phyloP scores from a whole-genome alignment of 2,329 filamentous ascomycete species.

The Botrytis byssoidea region DNA sequence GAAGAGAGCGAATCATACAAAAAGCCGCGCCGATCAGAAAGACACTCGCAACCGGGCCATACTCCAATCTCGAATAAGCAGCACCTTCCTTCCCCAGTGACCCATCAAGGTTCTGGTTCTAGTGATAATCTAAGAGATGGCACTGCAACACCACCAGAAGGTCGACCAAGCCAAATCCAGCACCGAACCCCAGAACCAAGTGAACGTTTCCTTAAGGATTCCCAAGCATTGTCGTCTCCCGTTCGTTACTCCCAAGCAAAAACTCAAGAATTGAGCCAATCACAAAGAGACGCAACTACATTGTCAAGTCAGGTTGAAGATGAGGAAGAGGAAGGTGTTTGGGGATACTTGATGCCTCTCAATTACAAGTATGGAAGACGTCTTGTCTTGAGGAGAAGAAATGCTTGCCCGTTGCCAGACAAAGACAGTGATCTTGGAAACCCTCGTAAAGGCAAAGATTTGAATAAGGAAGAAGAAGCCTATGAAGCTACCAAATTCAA shows the following conservation, averaged over 20 bases:
- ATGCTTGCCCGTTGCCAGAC: conserved; percentile 63
- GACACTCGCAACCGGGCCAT: conserved; percentile 56
- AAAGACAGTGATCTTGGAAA: conserved; percentile 44
- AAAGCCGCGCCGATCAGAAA: conserved; percentile 78
- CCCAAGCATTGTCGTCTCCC: conserved; percentile 43
- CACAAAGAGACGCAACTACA: conserved; percentile 60
- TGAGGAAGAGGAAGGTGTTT: conserved; percentile 73
- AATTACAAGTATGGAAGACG: conserved; percentile 66
- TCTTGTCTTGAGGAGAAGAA: conserved; percentile 73
- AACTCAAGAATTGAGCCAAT: conserved; percentile 59
- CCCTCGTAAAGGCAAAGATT: conserved; percentile 48
- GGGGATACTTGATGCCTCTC: conserved; percentile 90
- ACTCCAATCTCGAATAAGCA: conserved; percentile 62
- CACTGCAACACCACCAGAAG: conserved; percentile 67
- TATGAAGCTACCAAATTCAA: conserved; percentile 63
- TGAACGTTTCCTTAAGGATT: conserved; percentile 17
- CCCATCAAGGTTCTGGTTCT: conserved; percentile 64
- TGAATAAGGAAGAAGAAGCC: conserved; percentile 54
- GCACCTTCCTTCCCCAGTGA: conserved; percentile 80
- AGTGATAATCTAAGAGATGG: conserved; percentile 61
- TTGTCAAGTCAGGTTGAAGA: conserved; percentile 82
- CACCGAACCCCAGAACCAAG: conserved; percentile 43
- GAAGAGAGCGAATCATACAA: conserved; percentile 51
- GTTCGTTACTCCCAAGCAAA: background rate
- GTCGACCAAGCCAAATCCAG: conserved; percentile 53